Evolutionary conservation across 345 rosid genomes (phyloP).

Genomic region (Camelina hispida): DNA sequence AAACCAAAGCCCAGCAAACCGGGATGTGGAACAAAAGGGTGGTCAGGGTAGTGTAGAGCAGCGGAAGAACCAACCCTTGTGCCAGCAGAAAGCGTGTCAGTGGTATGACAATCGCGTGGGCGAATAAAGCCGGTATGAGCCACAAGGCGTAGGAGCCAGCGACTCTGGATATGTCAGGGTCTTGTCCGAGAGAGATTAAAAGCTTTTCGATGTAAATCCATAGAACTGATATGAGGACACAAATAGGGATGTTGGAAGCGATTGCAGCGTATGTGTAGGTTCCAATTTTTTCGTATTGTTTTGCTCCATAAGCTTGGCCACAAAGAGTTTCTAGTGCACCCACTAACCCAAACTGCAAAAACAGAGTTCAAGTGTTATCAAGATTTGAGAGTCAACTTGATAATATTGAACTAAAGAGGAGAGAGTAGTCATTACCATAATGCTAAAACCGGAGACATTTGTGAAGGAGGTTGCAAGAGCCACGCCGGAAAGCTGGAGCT

Average conservation of each 20-base stretch:
- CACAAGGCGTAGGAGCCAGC: constrained; percentile 39
- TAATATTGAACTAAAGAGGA: constrained; percentile 9
- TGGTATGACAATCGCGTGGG: constrained; percentile 33
- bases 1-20: constrained; percentile 32
- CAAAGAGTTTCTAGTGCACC: constrained; percentile 46
- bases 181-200: constrained; percentile 40
- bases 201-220: constrained; percentile 38
- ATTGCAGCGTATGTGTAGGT: constrained; percentile 39
- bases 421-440: constrained; percentile 19
- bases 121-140: constrained; percentile 44
- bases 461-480: constrained; percentile 30
- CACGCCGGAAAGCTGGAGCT: constrained; percentile 31
- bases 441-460: constrained; percentile 19
- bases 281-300: constrained; percentile 37
- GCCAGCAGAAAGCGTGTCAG: constrained; percentile 34
- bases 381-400: not conserved
- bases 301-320: constrained; percentile 47
- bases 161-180: constrained; percentile 37
- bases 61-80: constrained; percentile 41
- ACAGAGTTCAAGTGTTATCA: not conserved
- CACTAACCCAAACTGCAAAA: constrained; percentile 36
- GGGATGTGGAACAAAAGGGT: constrained; percentile 37
- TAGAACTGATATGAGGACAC: constrained; percentile 32
- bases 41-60: constrained; percentile 23
- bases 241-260: constrained; percentile 28